Evolutionary conservation across 176 grass and related monocot species (phyloP).

Genomic region (Cenchrus americanus): DNA sequence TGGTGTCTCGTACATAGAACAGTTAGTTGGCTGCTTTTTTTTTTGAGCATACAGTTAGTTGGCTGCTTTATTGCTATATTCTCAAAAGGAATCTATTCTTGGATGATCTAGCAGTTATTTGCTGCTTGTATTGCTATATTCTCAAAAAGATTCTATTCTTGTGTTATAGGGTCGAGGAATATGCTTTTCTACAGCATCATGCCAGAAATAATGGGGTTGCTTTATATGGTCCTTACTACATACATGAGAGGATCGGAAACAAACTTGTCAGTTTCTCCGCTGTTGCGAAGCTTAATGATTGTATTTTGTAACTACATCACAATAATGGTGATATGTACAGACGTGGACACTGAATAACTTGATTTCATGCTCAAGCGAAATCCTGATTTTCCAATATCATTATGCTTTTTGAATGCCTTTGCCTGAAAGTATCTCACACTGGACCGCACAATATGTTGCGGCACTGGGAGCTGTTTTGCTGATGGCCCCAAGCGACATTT

Average conservation of each 20-base stretch:
- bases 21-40: constrained; percentile 14
- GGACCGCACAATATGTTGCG: no score
- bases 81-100: not conserved
- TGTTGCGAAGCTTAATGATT: not conserved
- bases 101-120: not conserved
- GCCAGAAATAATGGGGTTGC: constrained; percentile 27
- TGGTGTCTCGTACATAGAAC: not conserved
- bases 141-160: constrained; percentile 1
- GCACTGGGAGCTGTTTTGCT: no score
- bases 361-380: not conserved
- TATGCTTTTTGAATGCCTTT: no score
- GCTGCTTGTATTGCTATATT: constrained; percentile 17
- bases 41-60: constrained; percentile 13
- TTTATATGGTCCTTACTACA: not conserved
- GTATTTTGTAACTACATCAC: not conserved
- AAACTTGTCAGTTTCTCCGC: constrained; percentile 1
- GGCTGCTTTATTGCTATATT: constrained; percentile 16
- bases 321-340: constrained; percentile 23
- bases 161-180: constrained; percentile 21
- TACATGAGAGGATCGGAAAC: not conserved
- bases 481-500: no score
- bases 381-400: not conserved
- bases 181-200: not conserved
- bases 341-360: not conserved
- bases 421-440: no score